Evolutionary conservation across 257 asterid species (phyloP).

Genomic region (Fraxinus pennsylvanica): DNA sequence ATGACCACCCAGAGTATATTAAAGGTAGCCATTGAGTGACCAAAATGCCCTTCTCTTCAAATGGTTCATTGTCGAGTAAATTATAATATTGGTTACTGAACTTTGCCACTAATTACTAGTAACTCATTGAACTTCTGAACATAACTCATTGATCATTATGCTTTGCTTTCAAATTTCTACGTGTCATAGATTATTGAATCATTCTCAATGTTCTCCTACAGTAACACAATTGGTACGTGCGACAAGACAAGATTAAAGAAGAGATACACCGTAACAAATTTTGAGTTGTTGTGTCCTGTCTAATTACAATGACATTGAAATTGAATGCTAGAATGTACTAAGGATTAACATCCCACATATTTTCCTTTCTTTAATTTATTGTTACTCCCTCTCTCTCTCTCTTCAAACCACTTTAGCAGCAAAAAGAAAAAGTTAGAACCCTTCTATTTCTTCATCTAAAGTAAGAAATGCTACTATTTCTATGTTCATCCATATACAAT

Average conservation of each 20-base stretch:
- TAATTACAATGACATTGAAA: neutral
- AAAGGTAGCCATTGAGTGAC: no score
- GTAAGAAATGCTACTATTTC: neutral
- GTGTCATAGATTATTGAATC: neutral
- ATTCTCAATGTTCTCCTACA: neutral
- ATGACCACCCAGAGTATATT: no score
- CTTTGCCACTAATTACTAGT: no score
- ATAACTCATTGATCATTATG: no score
- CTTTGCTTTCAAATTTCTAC: no score
- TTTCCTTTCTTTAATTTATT: neutral
- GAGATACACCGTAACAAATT: neutral
- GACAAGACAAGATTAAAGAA: neutral
- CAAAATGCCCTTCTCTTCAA: no score
- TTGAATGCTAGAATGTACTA: neutral
- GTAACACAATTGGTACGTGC: neutral
- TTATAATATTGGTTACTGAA: no score
- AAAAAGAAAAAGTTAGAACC: neutral
- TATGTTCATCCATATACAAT: neutral
- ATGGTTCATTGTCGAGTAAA: no score
- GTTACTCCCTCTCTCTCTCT: neutral
- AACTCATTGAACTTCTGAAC: no score
- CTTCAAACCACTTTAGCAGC: neutral
- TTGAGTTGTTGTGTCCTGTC: neutral
- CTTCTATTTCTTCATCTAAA: neutral
- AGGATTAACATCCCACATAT: neutral